phyloP scores from a whole-genome alignment of 2,329 filamentous ascomycete species.

The Macrophomina pseudophaseolina region DNA sequence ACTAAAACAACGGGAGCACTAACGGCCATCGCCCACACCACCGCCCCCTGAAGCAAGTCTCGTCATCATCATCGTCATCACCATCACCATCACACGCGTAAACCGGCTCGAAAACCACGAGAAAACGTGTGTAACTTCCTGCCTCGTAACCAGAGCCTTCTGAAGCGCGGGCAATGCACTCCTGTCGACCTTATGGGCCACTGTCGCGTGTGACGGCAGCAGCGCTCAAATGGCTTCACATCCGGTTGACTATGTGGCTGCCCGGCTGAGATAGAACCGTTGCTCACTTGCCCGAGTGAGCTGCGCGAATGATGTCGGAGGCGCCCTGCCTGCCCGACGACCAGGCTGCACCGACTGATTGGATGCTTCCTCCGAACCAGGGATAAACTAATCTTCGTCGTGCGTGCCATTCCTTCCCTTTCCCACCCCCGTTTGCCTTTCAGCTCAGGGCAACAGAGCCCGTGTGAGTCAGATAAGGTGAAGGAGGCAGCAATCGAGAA shows the following conservation, averaged over 20 bases:
- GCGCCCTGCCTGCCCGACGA: background rate
- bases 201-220: background rate
- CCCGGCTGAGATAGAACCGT: background rate
- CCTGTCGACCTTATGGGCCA: slow-evolving; percentile 3
- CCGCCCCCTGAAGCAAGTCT: no score
- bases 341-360: background rate
- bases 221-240: background rate
- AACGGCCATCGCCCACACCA: no score
- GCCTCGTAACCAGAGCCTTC: background rate
- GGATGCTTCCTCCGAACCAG: slow-evolving; percentile 4
- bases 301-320: slow-evolving; percentile 1
- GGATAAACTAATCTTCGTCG: background rate
- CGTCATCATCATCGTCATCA: background rate
- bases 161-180: background rate
- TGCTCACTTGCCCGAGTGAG: slow-evolving; percentile 6
- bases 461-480: background rate
- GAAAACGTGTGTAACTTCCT: background rate
- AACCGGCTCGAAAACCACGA: no score
- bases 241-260: background rate
- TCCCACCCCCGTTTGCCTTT: background rate
- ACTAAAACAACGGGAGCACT: no score
- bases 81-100: no score
- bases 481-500: background rate
- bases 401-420: background rate
- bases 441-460: background rate